Percentiles rank a stretch among this genome's conserved stretches.
These are phyloP conservation scores for Hypoxylon sp. DNA, from an alignment of 2,329 filamentous ascomycete species.

Conservation along the genomic window DNA sequence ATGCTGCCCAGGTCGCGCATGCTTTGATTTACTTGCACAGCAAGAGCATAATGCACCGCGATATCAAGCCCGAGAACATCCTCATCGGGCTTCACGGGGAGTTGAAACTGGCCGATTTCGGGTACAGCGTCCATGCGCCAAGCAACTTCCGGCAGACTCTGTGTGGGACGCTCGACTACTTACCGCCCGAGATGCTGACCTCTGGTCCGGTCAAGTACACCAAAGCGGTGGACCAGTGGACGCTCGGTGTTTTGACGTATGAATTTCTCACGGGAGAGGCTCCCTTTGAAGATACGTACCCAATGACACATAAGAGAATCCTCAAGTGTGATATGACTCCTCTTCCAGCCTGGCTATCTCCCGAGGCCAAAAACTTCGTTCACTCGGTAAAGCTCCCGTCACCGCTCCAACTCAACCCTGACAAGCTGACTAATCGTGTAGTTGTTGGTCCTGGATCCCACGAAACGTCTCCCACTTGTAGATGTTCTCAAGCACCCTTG, in stretches of 20 bases:
- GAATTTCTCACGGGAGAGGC: constrained; percentile 96
- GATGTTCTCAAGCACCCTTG: constrained; percentile 91
- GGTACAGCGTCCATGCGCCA: constrained; percentile 96
- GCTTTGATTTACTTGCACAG: constrained; percentile 91
- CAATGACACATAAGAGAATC: constrained; percentile 94
- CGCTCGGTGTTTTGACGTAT: constrained; percentile 91
- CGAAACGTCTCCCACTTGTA: constrained; percentile 90
- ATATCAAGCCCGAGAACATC: constrained; percentile 98
- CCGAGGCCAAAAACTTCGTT: not conserved
- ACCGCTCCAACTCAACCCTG: not conserved
- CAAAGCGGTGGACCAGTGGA: constrained; percentile 97
- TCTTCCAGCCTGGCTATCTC: not conserved
- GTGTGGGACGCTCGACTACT: constrained; percentile 95
- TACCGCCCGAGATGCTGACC: constrained; percentile 90
- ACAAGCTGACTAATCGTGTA: constrained; percentile 53
- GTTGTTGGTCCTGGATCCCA: constrained; percentile 91
- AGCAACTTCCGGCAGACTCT: constrained; percentile 77
- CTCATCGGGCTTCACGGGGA: constrained; percentile 95
- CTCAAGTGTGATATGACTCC: constrained; percentile 84
- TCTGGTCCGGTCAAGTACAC: constrained; percentile 76
- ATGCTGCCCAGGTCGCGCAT: constrained; percentile 90
- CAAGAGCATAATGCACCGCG: constrained; percentile 96
- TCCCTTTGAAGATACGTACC: constrained; percentile 93
- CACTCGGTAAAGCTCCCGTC: not conserved
- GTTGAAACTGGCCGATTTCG: constrained; percentile 98